Evolutionary conservation across 202 grass and related monocot species (phyloP).

Genomic region (Bolboschoenoplectus hybrid): DNA sequence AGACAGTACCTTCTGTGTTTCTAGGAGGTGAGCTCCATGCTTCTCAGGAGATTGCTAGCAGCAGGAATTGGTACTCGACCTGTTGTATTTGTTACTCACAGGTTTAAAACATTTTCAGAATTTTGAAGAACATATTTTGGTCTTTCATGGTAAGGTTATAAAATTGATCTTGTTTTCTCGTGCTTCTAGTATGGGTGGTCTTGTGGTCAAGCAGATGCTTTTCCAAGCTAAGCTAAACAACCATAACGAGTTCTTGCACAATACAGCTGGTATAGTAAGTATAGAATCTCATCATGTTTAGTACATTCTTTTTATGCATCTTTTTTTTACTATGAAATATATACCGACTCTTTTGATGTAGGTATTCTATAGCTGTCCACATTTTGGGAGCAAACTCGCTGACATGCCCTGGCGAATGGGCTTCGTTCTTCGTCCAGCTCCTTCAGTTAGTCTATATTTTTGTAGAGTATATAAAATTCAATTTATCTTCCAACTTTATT

Average conservation of each 20-base stretch:
- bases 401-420: constrained; percentile 99
- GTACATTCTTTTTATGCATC: constrained; percentile 23
- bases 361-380: constrained; percentile 97
- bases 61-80: constrained; percentile 83
- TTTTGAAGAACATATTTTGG: constrained; percentile 2
- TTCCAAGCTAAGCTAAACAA: constrained; percentile 89
- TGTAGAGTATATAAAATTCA: constrained; percentile 27
- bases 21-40: constrained; percentile 97
- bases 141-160: not conserved
- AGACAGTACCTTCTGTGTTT: constrained; percentile 1
- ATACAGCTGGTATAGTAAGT: constrained; percentile 78
- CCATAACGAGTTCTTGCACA: constrained; percentile 72
- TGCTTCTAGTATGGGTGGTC: constrained; percentile 85
- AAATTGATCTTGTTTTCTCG: constrained; percentile 37
- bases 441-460: constrained; percentile 59
- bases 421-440: constrained; percentile 87
- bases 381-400: constrained; percentile 98
- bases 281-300: constrained; percentile 37
- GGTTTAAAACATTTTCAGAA: constrained; percentile 45
- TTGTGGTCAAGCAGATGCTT: constrained; percentile 96
- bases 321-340: not conserved
- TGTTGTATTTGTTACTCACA: constrained; percentile 96
- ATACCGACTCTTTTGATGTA: constrained; percentile 33
- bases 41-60: constrained; percentile 73
- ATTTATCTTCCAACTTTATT: constrained; percentile 29